Evolutionary conservation across 2,329 filamentous ascomycete species (phyloP), one percentile per base, ranked within the genome.

Genomic region (Byssoonygena ceratinophila): DNA sequence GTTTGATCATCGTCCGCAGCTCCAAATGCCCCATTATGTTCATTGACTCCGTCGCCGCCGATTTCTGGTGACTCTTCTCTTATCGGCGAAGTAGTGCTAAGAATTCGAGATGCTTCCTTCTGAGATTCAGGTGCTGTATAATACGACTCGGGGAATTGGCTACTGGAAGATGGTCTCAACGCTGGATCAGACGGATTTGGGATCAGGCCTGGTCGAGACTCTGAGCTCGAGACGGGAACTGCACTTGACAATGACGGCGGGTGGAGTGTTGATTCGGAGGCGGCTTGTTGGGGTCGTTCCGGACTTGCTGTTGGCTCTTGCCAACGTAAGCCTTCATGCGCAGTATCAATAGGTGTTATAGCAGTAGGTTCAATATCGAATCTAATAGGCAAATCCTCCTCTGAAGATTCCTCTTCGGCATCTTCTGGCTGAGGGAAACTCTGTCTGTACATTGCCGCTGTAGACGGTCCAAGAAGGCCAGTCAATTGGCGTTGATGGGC

Each of bases 341-440:
- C 39, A 18, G 49, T 52, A 53, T 59, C 57, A 20, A 55, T 31
- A 2, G 55, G 53, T 18, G 43, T 47, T 23, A 59, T 45, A 27
- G 47, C 36, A 29, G 41, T 46, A 4, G 56, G 46, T 34, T 51
- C 41, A 4, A 36, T n/a, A 11, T 1, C 18, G n/a, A 16, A 14
- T 44, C 7, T 29, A 12, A 8, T 53, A 29, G 44, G 36, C 9
- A 41, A 22, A 37, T 56, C 55, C 16, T 52, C 55, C 1, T 57
- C 52, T 29, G 55, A 55, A 1, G 54, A 53, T 39, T 59, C 59
- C 31, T 61, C 62, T 43, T 63, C 57, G 4, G 62, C 51, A 54
- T 68, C 64, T 39, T 60, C 58, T 9, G 66, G 66, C 46, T 68
- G 66, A 8, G 64, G 66, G 51, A 68, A 68, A 48, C 63, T 64